Conservation (phyloP, 2,329 filamentous ascomycete genomes). For the Meredithiella fracta region DNA sequence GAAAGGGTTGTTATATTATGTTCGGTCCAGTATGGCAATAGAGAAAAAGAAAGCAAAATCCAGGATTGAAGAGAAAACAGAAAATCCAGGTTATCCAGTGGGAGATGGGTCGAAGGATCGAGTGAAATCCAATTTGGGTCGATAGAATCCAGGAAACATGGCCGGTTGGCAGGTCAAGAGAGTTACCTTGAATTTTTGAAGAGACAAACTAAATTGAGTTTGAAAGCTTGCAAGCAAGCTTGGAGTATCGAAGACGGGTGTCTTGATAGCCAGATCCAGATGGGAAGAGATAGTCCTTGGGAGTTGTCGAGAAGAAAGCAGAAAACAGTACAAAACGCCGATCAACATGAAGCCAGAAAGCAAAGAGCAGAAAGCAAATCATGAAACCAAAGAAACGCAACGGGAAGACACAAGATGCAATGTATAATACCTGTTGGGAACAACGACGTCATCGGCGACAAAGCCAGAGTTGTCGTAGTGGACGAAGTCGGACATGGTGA, state of each 20-base stretch:
- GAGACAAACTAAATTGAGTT: conserved; percentile 6
- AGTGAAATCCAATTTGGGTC: neutral
- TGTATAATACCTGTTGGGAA: conserved; percentile 45
- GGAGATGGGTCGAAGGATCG: conserved; percentile 1
- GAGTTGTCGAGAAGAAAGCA: conserved; percentile 12
- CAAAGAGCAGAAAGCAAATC: conserved; percentile 13
- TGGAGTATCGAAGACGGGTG: conserved; percentile 1
- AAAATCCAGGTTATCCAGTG: conserved; percentile 6
- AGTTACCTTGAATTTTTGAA: neutral
- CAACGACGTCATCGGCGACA: conserved; percentile 30
- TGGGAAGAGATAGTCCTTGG: conserved; percentile 4
- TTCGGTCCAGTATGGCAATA: conserved; percentile 1
- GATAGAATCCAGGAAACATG: neutral
- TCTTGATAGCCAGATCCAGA: conserved; percentile 2
- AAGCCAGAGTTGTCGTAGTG: conserved; percentile 22
- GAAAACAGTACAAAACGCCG: conserved; percentile 21
- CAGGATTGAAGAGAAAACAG: conserved; percentile 4
- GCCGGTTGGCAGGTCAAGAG: neutral
- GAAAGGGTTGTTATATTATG: conserved; percentile 2
- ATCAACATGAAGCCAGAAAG: conserved; percentile 17
- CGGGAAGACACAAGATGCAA: conserved; percentile 23
- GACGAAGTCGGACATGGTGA: conserved; percentile 14
- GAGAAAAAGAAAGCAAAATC: conserved; percentile 9
- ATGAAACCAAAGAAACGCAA: conserved; percentile 15
- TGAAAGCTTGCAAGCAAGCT: neutral